Conservation (phyloP, 345 rosid species). For the Eutrema heterophyllum region DNA sequence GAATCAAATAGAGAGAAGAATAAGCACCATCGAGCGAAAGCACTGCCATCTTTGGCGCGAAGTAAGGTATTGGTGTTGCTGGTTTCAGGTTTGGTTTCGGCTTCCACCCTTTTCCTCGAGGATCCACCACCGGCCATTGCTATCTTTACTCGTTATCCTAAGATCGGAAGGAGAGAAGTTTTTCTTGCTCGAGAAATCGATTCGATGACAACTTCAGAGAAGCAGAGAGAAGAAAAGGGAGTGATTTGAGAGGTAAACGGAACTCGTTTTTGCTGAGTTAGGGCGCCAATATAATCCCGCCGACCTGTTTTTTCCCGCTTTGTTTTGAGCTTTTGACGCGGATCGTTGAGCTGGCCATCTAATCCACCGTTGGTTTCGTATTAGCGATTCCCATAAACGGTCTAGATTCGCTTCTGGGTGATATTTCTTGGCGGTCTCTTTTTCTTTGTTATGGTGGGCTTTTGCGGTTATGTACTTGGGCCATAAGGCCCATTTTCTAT, state of each 20-base stretch:
- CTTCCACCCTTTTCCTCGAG: conserved; percentile 78
- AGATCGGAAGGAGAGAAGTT: neutral
- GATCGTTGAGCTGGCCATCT: neutral
- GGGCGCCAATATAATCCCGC: conserved; percentile 27
- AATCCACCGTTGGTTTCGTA: neutral
- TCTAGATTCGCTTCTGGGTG: neutral
- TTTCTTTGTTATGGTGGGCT: neutral
- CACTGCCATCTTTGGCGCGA: conserved; percentile 85
- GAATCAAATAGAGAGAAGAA: neutral
- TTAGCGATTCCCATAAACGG: neutral
- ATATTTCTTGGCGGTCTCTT: neutral
- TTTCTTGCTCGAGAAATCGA: neutral
- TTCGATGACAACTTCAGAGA: neutral
- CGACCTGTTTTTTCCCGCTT: no score
- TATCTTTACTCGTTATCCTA: neutral
- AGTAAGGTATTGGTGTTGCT: conserved; percentile 36
- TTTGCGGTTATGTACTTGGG: neutral
- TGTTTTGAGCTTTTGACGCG: conserved; percentile 2
- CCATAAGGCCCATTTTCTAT: neutral
- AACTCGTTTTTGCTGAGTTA: neutral
- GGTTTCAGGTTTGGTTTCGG: conserved; percentile 24
- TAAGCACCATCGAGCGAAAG: conserved; percentile 67
- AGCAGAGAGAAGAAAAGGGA: conserved; percentile 15
- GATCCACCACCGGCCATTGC: conserved; percentile 38
- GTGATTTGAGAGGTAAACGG: conserved; percentile 25